Evolutionary conservation across 2,329 filamentous ascomycete genomes (phyloP).

Genomic region (Colletotrichum eremochloae): DNA sequence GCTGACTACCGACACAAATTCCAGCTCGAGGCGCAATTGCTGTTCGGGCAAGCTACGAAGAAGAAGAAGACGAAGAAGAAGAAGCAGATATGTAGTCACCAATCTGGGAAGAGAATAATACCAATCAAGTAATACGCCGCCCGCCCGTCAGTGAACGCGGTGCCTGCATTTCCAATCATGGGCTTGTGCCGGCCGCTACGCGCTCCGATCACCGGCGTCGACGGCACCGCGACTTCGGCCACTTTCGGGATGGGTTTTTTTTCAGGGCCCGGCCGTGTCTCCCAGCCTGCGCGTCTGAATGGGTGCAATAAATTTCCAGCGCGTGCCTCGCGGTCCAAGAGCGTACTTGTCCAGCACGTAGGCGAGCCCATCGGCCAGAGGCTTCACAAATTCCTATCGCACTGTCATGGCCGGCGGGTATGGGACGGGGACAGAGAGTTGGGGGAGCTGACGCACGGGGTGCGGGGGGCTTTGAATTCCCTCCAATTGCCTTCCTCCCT

Average conservation of each 20-base stretch:
- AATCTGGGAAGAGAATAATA: not conserved
- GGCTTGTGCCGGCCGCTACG: slow-evolving; percentile 4
- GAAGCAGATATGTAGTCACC: not conserved
- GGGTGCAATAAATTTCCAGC: no score
- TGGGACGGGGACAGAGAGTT: not conserved
- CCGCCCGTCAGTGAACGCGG: not conserved
- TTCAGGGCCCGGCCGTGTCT: not conserved
- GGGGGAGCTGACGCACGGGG: slow-evolving; percentile 37
- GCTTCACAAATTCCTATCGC: slow-evolving; percentile 3
- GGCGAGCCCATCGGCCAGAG: not conserved
- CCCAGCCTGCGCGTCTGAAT: not conserved
- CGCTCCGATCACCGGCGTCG: slow-evolving; percentile 30
- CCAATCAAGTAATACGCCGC: not conserved
- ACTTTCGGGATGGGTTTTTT: slow-evolving; percentile 11
- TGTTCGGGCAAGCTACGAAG: not conserved
- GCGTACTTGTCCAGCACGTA: no score
- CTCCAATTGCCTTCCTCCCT: slow-evolving; percentile 45
- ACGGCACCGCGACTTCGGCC: slow-evolving; percentile 20
- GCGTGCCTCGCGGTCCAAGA: not conserved
- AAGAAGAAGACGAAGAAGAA: not conserved
- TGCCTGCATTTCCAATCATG: not conserved
- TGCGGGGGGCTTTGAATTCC: slow-evolving; percentile 40
- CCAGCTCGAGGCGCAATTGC: not conserved
- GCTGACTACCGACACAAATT: not conserved
- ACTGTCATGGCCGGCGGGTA: not conserved